phyloP scores from a whole-genome alignment of 805 yeast genomes.

The Barnettozyma vustinii region DNA sequence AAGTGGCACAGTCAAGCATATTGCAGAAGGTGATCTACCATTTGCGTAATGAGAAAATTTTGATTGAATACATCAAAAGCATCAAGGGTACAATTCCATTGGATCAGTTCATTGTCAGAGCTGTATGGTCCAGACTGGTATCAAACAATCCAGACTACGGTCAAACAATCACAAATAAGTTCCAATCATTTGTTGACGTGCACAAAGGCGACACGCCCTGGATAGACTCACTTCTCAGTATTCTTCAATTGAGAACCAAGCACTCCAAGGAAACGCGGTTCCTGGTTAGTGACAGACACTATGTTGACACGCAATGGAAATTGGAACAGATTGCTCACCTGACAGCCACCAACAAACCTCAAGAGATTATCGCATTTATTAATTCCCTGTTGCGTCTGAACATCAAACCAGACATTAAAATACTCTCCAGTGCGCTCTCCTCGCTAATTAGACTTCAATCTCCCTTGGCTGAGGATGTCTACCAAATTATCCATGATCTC shows the following conservation, averaged over 20 bases:
- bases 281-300: background rate
- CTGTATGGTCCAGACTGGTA: conserved; percentile 7
- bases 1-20: background rate
- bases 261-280: background rate
- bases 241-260: background rate
- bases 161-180: background rate
- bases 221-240: conserved; percentile 6
- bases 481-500: conserved; percentile 11
- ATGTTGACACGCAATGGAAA: background rate
- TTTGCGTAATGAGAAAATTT: background rate
- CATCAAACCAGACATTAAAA: conserved; percentile 13
- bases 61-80: background rate
- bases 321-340: conserved; percentile 1
- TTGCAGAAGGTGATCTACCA: conserved; percentile 8
- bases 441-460: conserved; percentile 13
- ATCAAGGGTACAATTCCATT: background rate
- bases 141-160: conserved; percentile 1
- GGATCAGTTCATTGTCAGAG: conserved; percentile 5
- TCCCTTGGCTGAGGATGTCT: conserved; percentile 9
- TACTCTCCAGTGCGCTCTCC: conserved; percentile 9
- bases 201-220: conserved; percentile 2
- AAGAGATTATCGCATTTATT: conserved; percentile 3
- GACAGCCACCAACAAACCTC: background rate
- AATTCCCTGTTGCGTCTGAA: conserved; percentile 16
- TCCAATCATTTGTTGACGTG: background rate